phyloP scores from a whole-genome alignment of 805 yeast genomes.

The Candida oleophila region DNA sequence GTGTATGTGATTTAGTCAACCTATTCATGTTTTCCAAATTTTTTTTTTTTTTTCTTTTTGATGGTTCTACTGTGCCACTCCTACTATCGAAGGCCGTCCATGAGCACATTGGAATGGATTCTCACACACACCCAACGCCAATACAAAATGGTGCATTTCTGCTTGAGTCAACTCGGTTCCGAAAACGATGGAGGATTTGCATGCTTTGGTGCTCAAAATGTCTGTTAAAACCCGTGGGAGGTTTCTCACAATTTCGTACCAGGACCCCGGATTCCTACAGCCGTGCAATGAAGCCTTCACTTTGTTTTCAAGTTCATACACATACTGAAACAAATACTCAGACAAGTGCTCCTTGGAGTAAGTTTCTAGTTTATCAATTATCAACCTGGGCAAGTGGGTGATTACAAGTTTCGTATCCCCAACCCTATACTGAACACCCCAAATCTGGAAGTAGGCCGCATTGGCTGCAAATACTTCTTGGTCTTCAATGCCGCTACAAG shows the following conservation, averaged over 20 bases:
- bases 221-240: constrained; percentile 55
- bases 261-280: not conserved
- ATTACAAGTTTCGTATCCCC: constrained; percentile 12
- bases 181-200: constrained; percentile 69
- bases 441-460: constrained; percentile 25
- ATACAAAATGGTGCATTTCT: constrained; percentile 48
- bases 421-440: constrained; percentile 44
- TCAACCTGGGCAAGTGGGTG: constrained; percentile 45
- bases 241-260: constrained; percentile 5
- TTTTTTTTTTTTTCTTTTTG: no score
- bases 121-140: constrained; percentile 44
- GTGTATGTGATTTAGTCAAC: no score
- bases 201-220: constrained; percentile 58
- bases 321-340: constrained; percentile 42
- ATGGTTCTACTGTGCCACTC: constrained; percentile 34
- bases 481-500: constrained; percentile 27
- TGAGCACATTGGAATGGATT: constrained; percentile 83
- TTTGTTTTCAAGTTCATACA: constrained; percentile 39
- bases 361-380: constrained; percentile 31
- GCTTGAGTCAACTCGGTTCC: constrained; percentile 49
- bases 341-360: constrained; percentile 21
- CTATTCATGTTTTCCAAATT: no score
- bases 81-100: constrained; percentile 74
- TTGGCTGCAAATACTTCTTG: constrained; percentile 25
- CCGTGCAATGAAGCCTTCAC: constrained; percentile 16